Evolutionary conservation across 176 grass and related monocot genomes (phyloP).

Genomic region (Chloris gayana): DNA sequence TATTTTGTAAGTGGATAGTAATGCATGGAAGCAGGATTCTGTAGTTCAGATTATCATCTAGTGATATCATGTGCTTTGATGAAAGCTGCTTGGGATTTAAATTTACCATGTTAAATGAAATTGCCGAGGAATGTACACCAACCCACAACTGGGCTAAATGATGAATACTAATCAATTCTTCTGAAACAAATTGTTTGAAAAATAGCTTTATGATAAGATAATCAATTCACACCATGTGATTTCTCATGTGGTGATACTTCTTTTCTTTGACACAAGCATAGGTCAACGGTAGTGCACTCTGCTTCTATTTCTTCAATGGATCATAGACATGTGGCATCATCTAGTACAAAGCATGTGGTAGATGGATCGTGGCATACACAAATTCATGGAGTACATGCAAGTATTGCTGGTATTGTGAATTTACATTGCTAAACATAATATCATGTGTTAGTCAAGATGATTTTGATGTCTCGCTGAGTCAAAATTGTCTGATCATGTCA

Average conservation of each 20-base stretch:
- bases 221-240: conserved; percentile 1
- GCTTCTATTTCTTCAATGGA: conserved; percentile 42
- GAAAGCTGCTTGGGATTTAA: background rate
- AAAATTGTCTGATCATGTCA: background rate
- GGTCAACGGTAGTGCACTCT: conserved; percentile 45
- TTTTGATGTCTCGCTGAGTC: background rate
- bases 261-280: conserved; percentile 1
- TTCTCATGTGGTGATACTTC: background rate
- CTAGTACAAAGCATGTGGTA: conserved; percentile 37
- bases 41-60: conserved; percentile 5
- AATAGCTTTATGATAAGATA: conserved; percentile 1
- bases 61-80: background rate
- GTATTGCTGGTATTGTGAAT: conserved; percentile 35
- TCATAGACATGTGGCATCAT: conserved; percentile 18
- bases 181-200: background rate
- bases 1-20: background rate
- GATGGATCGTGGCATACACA: conserved; percentile 37
- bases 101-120: conserved; percentile 3
- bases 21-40: background rate
- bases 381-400: conserved; percentile 33
- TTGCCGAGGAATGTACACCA: conserved; percentile 5
- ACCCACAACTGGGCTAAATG: background rate
- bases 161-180: background rate
- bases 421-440: conserved; percentile 3
- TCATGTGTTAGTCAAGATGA: conserved; percentile 15